Evolutionary conservation across 192 early-diverging fungal species (phyloP).

Genomic region (Coemansia sp.): DNA sequence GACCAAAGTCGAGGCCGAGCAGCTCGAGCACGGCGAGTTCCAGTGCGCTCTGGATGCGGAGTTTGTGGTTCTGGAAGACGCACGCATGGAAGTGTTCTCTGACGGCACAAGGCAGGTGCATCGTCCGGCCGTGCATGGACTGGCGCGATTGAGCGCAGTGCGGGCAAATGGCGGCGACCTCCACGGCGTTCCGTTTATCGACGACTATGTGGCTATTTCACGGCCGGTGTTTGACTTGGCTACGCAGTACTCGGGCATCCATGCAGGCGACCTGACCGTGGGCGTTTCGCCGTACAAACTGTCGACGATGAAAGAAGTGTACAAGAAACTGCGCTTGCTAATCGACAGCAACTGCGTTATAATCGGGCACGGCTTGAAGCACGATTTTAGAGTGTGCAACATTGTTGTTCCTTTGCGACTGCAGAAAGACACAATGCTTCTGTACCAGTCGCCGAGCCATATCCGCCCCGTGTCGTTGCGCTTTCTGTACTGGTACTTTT

Average conservation of each 20-base stretch:
- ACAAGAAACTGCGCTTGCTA: conserved; percentile 86
- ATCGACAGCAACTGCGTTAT: conserved; percentile 90
- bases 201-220: conserved; percentile 88
- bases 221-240: conserved; percentile 89
- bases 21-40: conserved; percentile 30
- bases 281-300: conserved; percentile 70
- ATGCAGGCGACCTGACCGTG: conserved; percentile 82
- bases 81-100: conserved; percentile 85
- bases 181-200: conserved; percentile 86
- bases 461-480: conserved; percentile 70
- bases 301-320: conserved; percentile 89
- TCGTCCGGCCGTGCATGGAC: conserved; percentile 73
- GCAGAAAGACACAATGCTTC: conserved; percentile 91
- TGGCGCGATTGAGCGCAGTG: conserved; percentile 90
- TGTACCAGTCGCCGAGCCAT: conserved; percentile 64
- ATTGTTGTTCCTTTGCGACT: conserved; percentile 81
- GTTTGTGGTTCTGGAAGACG: conserved; percentile 86
- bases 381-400: conserved; percentile 95
- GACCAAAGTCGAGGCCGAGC: conserved; percentile 27
- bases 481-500: conserved; percentile 89
- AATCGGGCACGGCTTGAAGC: conserved; percentile 92
- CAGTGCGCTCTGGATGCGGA: conserved; percentile 86
- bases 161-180: conserved; percentile 71
- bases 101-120: conserved; percentile 87
- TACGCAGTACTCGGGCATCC: conserved; percentile 93